Evolutionary conservation across 2,329 filamentous ascomycete genomes (phyloP).

Genomic region (Penicillium sp.): DNA sequence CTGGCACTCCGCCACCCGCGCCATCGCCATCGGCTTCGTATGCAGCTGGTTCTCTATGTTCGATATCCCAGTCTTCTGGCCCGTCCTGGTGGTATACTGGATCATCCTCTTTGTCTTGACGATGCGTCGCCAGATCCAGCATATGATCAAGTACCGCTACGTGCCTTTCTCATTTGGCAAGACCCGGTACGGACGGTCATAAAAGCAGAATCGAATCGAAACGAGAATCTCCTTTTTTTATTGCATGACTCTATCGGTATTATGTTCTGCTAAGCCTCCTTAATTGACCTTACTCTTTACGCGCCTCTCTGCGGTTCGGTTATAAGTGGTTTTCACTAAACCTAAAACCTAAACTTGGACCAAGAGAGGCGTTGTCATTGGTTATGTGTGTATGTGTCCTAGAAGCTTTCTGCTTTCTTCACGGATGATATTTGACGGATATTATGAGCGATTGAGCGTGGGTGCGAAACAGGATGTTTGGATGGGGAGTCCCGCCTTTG

Average conservation of each 20-base stretch:
- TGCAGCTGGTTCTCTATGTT: constrained; percentile 95
- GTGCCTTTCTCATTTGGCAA: constrained; percentile 93
- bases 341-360: neutral
- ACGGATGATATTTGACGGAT: constrained; percentile 7
- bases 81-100: constrained; percentile 97
- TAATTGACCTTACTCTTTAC: neutral
- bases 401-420: neutral
- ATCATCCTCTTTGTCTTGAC: constrained; percentile 93
- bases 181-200: constrained; percentile 63
- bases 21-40: constrained; percentile 75
- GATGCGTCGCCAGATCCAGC: constrained; percentile 99
- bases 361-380: neutral
- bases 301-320: neutral
- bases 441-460: constrained; percentile 16
- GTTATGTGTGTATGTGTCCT: constrained; percentile 14
- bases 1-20: constrained; percentile 93
- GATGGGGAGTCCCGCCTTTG: constrained; percentile 10
- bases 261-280: neutral
- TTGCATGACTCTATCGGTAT: neutral
- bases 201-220: constrained; percentile 8
- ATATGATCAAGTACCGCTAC: constrained; percentile 99
- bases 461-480: neutral
- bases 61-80: constrained; percentile 98
- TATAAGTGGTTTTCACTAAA: neutral
- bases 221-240: constrained; percentile 2